These are phyloP conservation scores for Erythrophleum ivorense DNA, from an alignment of 331 rosid species.

Conservation along the genomic window DNA sequence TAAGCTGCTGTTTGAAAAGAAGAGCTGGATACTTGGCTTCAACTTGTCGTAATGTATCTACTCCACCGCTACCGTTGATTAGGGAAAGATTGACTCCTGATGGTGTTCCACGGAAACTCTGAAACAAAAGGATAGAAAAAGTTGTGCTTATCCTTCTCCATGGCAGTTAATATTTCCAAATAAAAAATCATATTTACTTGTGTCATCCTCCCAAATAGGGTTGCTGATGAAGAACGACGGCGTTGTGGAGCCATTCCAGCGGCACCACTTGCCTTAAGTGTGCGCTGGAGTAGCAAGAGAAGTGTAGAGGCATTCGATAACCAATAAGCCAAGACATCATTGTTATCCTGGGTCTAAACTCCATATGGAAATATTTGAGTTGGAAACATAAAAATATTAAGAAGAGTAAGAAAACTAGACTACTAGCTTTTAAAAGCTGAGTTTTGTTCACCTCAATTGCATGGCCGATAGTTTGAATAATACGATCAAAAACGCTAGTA, in stretches of 20 bases:
- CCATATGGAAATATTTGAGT: conserved; percentile 38
- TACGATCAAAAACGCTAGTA: conserved; percentile 80
- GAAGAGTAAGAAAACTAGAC: conserved; percentile 23
- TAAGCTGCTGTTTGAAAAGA: conserved; percentile 90
- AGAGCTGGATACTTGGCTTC: conserved; percentile 94
- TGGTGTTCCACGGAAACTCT: conserved; percentile 91
- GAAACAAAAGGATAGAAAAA: conserved; percentile 19
- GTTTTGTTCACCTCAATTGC: conserved; percentile 73
- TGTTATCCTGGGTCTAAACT: conserved; percentile 80
- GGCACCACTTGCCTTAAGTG: conserved; percentile 90
- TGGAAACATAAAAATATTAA: conserved; percentile 33
- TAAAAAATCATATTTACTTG: conserved; percentile 58
- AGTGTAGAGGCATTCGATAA: conserved; percentile 84
- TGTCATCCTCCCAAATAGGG: conserved; percentile 84
- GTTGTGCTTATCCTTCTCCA: conserved; percentile 29
- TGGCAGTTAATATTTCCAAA: conserved; percentile 21
- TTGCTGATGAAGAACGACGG: conserved; percentile 81
- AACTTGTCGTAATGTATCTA: conserved; percentile 71
- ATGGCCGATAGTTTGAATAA: conserved; percentile 77
- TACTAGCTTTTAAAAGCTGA: conserved; percentile 29
- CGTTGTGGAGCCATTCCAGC: conserved; percentile 95
- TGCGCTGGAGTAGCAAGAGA: conserved; percentile 85
- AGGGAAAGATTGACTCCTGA: conserved; percentile 70
- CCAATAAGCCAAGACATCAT: conserved; percentile 85
- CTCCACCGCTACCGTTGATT: conserved; percentile 68